Conservation (phyloP, 192 early-diverging fungal species). For the Coemansia sp. region DNA sequence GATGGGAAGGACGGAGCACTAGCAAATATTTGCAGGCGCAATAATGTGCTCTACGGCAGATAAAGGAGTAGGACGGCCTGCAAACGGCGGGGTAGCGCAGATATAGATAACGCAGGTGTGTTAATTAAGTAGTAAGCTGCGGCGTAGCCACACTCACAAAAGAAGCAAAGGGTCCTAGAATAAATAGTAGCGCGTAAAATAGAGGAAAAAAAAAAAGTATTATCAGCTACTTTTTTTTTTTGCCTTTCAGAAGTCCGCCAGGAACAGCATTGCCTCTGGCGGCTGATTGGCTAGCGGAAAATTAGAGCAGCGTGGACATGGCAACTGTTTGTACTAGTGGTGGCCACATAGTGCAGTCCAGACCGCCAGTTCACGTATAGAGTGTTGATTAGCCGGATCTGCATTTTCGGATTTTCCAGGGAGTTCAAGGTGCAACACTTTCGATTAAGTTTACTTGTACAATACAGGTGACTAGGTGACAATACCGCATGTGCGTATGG, state of each 20-base stretch:
- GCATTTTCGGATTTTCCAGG: not conserved
- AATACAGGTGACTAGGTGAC: not conserved
- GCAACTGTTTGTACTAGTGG: no score
- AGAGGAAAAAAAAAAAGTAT: no score
- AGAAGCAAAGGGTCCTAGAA: not conserved
- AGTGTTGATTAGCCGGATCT: not conserved
- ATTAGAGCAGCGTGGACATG: no score
- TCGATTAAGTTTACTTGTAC: no score
- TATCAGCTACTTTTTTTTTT: no score
- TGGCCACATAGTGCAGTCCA: no score
- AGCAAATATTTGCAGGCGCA: slow-evolving; percentile 8
- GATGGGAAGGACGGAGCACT: not conserved
- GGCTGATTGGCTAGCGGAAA: no score
- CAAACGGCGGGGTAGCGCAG: not conserved
- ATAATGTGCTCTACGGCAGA: slow-evolving; percentile 4
- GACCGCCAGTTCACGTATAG: no score
- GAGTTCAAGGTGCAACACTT: not conserved
- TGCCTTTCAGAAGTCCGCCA: no score
- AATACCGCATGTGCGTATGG: slow-evolving; percentile 12
- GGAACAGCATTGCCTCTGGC: no score
- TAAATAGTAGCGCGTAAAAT: no score
- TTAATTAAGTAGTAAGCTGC: not conserved
- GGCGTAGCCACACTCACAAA: slow-evolving; percentile 7
- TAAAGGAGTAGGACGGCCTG: not conserved
- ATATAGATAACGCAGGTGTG: not conserved